Evolutionary conservation across 495 filamentous ascomycete genomes (phyloP), one percentile per base, ranked within the genome.

Genomic region (Neurospora hispaniola): DNA sequence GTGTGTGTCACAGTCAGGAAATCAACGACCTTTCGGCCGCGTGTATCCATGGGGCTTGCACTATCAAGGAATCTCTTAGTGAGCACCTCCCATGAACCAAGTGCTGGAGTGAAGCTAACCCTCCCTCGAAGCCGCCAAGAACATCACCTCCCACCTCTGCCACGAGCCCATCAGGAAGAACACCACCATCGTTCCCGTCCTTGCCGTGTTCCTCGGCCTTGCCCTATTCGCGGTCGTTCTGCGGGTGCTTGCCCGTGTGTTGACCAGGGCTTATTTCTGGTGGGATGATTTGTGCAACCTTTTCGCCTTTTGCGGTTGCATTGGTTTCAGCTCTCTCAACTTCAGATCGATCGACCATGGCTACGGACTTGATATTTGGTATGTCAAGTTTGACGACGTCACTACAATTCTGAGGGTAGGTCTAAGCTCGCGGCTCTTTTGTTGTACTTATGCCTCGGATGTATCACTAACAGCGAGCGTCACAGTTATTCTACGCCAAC

Each of bases 311-410:
- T 75, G 59, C 11, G 74, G 74, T n/a, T 73, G 74, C 54, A 69
- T 78, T 3, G 16, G 54, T n/a, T 76, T 75, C 42, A 74, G 74
- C 1, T 69, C n/a, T 16, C 20, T 79, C 35, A 75, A 74, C 35
- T 44, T 77, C 62, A 23, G 66, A 83, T 81, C 82, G 76, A 81
- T 81, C n/a, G 69, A 81, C 31, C 70, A 77, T 44, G 85, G 86
- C 9, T 75, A 84, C 12, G 83, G 85, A 1, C 80, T 73, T 44
- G 84, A 87, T 72, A 82, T 86, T 41, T 87, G 84, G 84, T 79
- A 81, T 12, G 75, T 87, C 23, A 80, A 83, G 1, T 82, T 81
- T 39, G 76, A 83, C n/a, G 79, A 87, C 59, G 81, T 87, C 70
- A 85, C 83, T 54, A 62, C 42, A 6, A 46, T 81, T 40, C 14